phyloP scores from a whole-genome alignment of 2,329 filamentous ascomycete species.

The Ophiosphaerella herpotricha region DNA sequence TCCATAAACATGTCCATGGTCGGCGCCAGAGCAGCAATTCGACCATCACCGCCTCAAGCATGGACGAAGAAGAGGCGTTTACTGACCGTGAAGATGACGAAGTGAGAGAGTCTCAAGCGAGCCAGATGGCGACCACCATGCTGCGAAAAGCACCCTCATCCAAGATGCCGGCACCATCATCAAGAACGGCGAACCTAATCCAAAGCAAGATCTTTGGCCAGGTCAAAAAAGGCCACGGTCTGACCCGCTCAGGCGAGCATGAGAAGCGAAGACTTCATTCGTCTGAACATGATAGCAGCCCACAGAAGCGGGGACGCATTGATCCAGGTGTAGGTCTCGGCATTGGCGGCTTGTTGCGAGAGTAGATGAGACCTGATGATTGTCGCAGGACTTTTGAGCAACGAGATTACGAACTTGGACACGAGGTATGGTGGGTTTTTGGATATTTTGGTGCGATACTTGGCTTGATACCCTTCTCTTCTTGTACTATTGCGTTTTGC shows the following conservation, averaged over 20 bases:
- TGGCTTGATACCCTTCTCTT: conserved; percentile 4
- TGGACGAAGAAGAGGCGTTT: conserved; percentile 50
- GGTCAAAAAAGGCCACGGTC: conserved; percentile 59
- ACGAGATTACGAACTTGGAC: conserved; percentile 11
- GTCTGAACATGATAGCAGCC: conserved; percentile 34
- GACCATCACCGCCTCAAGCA: conserved; percentile 49
- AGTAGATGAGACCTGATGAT: conserved; percentile 27
- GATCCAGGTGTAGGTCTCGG: conserved; percentile 60
- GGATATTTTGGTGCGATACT: not conserved
- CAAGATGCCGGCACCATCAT: conserved; percentile 37
- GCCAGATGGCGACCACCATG: conserved; percentile 76
- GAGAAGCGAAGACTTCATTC: conserved; percentile 40
- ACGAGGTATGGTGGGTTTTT: not conserved
- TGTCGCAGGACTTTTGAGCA: conserved; percentile 14
- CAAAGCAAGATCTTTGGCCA: conserved; percentile 68
- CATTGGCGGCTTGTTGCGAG: conserved; percentile 52
- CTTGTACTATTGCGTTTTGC: not conserved
- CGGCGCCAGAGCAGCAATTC: conserved; percentile 73
- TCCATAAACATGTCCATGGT: conserved; percentile 30
- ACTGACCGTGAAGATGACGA: conserved; percentile 71
- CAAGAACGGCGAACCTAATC: conserved; percentile 46
- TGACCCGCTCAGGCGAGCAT: conserved; percentile 33
- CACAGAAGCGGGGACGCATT: conserved; percentile 57
- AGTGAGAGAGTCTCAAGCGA: conserved; percentile 75
- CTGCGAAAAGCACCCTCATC: conserved; percentile 62